Percentiles rank a stretch among this genome's conserved stretches.
Conservation (phyloP, 306 rosid genomes). For the Glycine latifolia region DNA sequence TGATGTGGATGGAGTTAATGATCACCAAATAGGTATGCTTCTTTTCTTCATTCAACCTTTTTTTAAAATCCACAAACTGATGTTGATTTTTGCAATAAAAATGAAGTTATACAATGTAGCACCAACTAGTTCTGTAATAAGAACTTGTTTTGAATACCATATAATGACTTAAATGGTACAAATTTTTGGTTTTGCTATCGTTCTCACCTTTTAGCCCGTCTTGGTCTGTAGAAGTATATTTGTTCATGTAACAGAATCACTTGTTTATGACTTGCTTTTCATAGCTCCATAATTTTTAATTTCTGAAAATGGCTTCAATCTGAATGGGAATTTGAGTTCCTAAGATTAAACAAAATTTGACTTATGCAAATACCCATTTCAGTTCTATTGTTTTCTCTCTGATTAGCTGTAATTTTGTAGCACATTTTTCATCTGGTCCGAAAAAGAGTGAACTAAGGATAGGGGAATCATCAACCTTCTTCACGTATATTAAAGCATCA, state of each 20-base stretch:
- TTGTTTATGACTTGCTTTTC: conserved; percentile 18
- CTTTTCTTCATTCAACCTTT: conserved; percentile 1
- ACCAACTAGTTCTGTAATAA: conserved; percentile 22
- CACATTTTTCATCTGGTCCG: conserved; percentile 69
- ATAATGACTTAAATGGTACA: neutral
- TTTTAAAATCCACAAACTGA: neutral
- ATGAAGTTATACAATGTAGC: neutral
- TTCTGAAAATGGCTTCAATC: conserved; percentile 18
- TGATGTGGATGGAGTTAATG: conserved; percentile 70
- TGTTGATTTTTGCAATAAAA: neutral
- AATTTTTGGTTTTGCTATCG: conserved; percentile 4
- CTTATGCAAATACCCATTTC: conserved; percentile 13
- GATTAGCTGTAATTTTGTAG: conserved; percentile 51
- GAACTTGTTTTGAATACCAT: conserved; percentile 21
- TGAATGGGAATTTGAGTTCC: conserved; percentile 25
- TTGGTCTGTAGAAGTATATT: conserved; percentile 4
- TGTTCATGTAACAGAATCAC: conserved; percentile 31
- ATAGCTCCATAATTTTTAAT: conserved; percentile 9
- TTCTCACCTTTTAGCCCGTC: conserved; percentile 29
- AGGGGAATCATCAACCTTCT: conserved; percentile 95
- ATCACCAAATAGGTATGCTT: conserved; percentile 67
- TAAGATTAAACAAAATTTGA: conserved; percentile 19
- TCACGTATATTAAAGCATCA: conserved; percentile 81
- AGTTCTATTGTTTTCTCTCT: conserved; percentile 22
- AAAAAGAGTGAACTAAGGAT: conserved; percentile 87